Evolutionary conservation across 2,329 filamentous ascomycete genomes (phyloP).

Genomic region (Pseudogymnoascus verrucosus): DNA sequence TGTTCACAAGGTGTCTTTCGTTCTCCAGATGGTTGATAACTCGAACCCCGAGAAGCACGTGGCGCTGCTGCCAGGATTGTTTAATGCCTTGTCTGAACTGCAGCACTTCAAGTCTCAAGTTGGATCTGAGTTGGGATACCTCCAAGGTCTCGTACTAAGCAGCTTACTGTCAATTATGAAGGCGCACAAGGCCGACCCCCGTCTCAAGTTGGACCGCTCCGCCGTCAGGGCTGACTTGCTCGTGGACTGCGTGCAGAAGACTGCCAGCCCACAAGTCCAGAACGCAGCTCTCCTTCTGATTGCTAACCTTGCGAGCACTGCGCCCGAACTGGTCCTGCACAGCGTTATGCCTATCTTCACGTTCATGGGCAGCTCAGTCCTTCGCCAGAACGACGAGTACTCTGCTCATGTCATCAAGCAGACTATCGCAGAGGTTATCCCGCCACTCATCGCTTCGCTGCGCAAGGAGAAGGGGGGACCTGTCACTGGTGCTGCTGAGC

Average conservation of each 20-base stretch:
- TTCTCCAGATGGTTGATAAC: constrained; percentile 79
- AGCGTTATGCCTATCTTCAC: constrained; percentile 99
- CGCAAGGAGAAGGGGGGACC: constrained; percentile 70
- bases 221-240: constrained; percentile 82
- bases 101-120: constrained; percentile 76
- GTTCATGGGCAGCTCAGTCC: constrained; percentile 87
- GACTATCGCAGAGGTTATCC: constrained; percentile 90
- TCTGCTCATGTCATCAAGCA: constrained; percentile 93
- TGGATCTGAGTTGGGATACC: constrained; percentile 80
- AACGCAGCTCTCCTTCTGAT: constrained; percentile 84
- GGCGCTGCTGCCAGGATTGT: constrained; percentile 69
- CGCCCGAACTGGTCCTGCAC: constrained; percentile 85
- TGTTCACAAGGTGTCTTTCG: constrained; percentile 72
- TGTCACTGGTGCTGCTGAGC: constrained; percentile 74
- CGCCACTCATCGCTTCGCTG: constrained; percentile 79
- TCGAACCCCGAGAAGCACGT: constrained; percentile 69
- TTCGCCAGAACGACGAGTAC: constrained; percentile 92
- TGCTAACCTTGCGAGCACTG: constrained; percentile 75
- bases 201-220: constrained; percentile 63
- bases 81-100: constrained; percentile 76
- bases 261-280: constrained; percentile 86
- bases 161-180: constrained; percentile 80
- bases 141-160: constrained; percentile 76
- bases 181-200: constrained; percentile 55
- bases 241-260: constrained; percentile 88